Conservation (phyloP, 2,329 filamentous ascomycete genomes). For the Pochonia chlamydosporia region DNA sequence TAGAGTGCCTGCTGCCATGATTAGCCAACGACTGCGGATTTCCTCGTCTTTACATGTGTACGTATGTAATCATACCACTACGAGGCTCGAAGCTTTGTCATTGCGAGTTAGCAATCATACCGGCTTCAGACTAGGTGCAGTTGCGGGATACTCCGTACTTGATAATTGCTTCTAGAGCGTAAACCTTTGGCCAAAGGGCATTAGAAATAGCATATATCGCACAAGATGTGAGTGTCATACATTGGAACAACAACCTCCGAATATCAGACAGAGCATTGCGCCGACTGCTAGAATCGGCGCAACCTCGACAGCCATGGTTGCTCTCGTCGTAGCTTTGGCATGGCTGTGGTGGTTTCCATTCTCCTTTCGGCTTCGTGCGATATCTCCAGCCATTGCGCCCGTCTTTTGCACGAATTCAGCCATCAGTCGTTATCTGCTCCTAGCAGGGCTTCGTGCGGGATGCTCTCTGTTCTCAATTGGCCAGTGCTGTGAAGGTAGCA, state of each 20-base stretch:
- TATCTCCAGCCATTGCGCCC: neutral
- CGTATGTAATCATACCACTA: slow-evolving; percentile 53
- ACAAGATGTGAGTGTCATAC: slow-evolving; percentile 40
- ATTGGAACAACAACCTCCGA: slow-evolving; percentile 93
- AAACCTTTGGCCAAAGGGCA: slow-evolving; percentile 58
- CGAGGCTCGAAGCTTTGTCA: slow-evolving; percentile 62
- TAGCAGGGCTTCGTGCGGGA: too few species aligned
- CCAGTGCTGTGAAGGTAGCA: too few species aligned
- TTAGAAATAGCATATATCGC: neutral
- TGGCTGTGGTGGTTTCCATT: neutral
- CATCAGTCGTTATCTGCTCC: too few species aligned
- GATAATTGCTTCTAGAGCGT: slow-evolving; percentile 89
- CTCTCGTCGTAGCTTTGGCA: neutral
- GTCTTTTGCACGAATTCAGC: neutral
- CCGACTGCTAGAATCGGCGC: slow-evolving; percentile 43
- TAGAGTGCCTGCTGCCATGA: slow-evolving; percentile 57
- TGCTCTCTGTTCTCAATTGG: too few species aligned
- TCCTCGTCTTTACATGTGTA: neutral
- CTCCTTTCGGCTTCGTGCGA: slow-evolving; percentile 3
- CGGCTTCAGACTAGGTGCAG: neutral
- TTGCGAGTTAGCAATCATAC: neutral
- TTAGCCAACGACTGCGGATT: slow-evolving; percentile 5
- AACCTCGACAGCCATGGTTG: neutral
- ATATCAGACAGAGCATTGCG: slow-evolving; percentile 77
- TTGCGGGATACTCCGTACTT: slow-evolving; percentile 55